Base-by-base conservation (phyloP, 768 basidiomycete species). In the Phaffia australis region DNA sequence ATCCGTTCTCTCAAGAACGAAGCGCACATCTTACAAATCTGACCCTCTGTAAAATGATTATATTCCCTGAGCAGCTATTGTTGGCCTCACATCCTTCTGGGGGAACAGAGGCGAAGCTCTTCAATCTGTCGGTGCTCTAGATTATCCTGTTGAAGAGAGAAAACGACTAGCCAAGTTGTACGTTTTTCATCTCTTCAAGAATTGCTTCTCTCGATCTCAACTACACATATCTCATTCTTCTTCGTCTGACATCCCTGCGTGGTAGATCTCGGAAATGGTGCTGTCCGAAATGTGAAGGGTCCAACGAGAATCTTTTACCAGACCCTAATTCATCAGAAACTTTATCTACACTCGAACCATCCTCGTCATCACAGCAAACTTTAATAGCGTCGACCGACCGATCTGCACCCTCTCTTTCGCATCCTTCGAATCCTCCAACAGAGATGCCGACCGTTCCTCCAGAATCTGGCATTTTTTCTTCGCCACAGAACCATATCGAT, bases 101-200 rank as follows among this genome's bases (percentile, higher is more conserved):
- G 75, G 73, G 64, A 73, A 74, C 61, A 89, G 86, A 72, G 89
- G 89, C n/a, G 85, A 88, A 68, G 84, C 86, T 55, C 88, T 90
- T 19, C 83, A 85, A 35, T 89, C 89, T 35, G 85, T 92, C 42
- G 89, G 89, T n/a, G 87, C 88, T 19, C 81, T 92, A 59, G 89
- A 92, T 70, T 85, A 85, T 73, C 87, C 87, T 27, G 73, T 80
- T 23, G 76, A 79, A 19, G 89, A 92, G 75, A 82, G 89, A 65
- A 88, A 83, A 76, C 82, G 89, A 63, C 79, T 92, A 30, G 89
- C 89, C 23, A 78, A 78, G 62, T 71, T 88, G 89, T 89, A 75
- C 74, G 87, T 79, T 1, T 67, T 56, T 18, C 9, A 25, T 27
- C 52, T 25, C 27, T n/a, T 32, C 27, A 11, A 7, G 23, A 25